Percentiles rank a stretch among this genome's conserved stretches.
Conservation (phyloP, 306 rosid species). For the Rosa persica region DNA sequence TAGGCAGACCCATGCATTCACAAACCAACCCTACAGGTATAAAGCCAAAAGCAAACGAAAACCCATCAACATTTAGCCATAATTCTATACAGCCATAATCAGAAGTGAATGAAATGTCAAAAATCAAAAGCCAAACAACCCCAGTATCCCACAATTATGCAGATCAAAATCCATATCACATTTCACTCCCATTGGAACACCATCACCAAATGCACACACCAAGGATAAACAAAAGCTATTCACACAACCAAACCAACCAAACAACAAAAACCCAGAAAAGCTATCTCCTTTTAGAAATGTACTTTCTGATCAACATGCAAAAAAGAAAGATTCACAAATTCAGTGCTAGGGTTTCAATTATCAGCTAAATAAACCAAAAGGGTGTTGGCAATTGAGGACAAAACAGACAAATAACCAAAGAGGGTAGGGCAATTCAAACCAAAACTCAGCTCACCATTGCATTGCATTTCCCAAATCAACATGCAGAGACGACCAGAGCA, state of each 20-base stretch:
- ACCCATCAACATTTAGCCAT: slow-evolving; percentile 8
- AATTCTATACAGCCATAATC: slow-evolving; percentile 4
- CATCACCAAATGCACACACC: slow-evolving; percentile 21
- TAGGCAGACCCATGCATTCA: slow-evolving; percentile 44
- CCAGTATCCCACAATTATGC: background rate
- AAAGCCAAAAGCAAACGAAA: slow-evolving; percentile 19
- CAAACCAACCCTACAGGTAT: slow-evolving; percentile 14
- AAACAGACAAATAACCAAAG: background rate
- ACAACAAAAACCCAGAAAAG: slow-evolving; percentile 26
- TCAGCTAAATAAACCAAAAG: background rate
- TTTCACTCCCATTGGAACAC: slow-evolving; percentile 13
- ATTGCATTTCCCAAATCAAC: slow-evolving; percentile 11
- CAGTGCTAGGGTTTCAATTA: slow-evolving; percentile 39
- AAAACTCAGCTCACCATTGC: slow-evolving; percentile 18
- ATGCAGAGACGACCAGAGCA: slow-evolving; percentile 25
- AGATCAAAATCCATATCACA: slow-evolving; percentile 39
- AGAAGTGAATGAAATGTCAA: slow-evolving; percentile 19
- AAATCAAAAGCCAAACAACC: slow-evolving; percentile 13
- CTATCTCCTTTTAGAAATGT: slow-evolving; percentile 28
- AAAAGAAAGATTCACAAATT: slow-evolving; percentile 15
- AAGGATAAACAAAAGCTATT: too few species aligned
- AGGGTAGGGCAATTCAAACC: background rate
- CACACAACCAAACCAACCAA: too few species aligned
- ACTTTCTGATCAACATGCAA: slow-evolving; percentile 22
- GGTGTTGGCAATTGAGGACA: background rate